Evolutionary conservation across 192 early-diverging fungal species (phyloP), one percentile per base, ranked within the genome.

Genomic region (Ramicandelaber brevisporus): DNA sequence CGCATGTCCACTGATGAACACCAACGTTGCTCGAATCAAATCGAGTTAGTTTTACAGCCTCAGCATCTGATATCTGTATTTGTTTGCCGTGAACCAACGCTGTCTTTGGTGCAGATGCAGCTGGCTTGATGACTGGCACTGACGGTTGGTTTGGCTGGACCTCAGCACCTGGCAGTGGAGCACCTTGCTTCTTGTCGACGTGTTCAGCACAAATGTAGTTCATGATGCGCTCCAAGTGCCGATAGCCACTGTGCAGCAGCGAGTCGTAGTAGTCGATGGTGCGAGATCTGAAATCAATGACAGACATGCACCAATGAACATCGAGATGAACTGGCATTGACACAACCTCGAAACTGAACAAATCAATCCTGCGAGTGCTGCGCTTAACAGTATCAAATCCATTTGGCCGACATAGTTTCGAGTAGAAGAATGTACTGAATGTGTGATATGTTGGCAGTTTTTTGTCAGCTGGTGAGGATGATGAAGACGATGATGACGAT

Each of bases 401-500:
- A 13, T 61, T 27, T 9, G n/a, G n/a, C n/a, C 70, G 60, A 8
- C 46, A 26, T 17, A 96, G 44, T 4, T 56, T 74, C 20, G 63
- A 44, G 46, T 66, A 92, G 46, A 96, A 96, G 40, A 84, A 86
- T 0, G 85, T 84, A 47, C 76, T 96, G 46, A 89, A 96, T 17
- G 66, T 65, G 38, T 88, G 78, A 3, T 89, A 53, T 17, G 56
- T 61, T 0, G 78, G 78, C 19, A 68, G 30, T 12, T 25, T 29
- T 0, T 33, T 22, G n/a, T n/a, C n/a, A n/a, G n/a, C n/a, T n/a
- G n/a, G n/a, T n/a, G n/a, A n/a, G n/a, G n/a, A n/a, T n/a, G n/a
- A n/a, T n/a, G n/a, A n/a, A n/a, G n/a, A n/a, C n/a, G n/a, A n/a
- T n/a, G n/a, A n/a, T n/a, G n/a, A n/a, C n/a, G n/a, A n/a, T n/a